Base-by-base conservation (phyloP, 225 moss, liverwort and hornwort genomes). In the Lunularia cruciata region DNA sequence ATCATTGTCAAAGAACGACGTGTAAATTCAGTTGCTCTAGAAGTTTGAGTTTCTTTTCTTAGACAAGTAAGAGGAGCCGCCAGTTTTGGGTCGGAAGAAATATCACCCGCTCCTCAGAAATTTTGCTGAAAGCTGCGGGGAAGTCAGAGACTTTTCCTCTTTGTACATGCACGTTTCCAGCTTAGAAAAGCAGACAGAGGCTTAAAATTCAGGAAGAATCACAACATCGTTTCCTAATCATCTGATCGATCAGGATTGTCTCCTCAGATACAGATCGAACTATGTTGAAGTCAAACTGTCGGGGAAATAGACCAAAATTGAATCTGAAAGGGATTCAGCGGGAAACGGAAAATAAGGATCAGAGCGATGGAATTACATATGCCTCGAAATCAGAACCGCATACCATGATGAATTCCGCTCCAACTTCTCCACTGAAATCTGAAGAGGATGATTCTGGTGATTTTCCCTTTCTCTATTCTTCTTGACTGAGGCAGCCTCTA, bases 371-470 rank as follows among this genome's bases (percentile, higher is more conserved):
- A 9, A 8, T 20, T 5, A 3, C 27, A 26, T 9, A n/a, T 19
- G 5, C 4, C 5, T 51, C 22, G 25, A 60, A 65, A 47, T 35
- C 31, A 8, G 47, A 33, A 33, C n/a, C 40, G 6, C 40, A 40
- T 40, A 5, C 63, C 26, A 63, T 12, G 7, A n/a, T 47, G 19
- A 36, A 67, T 4, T 49, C 34, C 5, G 51, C 51, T n/a, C 51
- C 67, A 36, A 28, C 67, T 12, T 51, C 67, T 48, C 32, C 9
- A 48, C 51, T 51, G 22, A 19, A 20, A 11, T 67, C 67, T 12
- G 67, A 51, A 48, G 51, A 28, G 18, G 65, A 51, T 35, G 34
- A 35, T 51, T 67, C 67, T 34, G 67, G 67, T 67, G 22, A 67
- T 25, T 45, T 43, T 25, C 42, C 40, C 6, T 40, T 0, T 2